Evolutionary conservation across 176 grass and related monocot species (phyloP).

Genomic region (sorghum (Sorghum bicolor)): DNA sequence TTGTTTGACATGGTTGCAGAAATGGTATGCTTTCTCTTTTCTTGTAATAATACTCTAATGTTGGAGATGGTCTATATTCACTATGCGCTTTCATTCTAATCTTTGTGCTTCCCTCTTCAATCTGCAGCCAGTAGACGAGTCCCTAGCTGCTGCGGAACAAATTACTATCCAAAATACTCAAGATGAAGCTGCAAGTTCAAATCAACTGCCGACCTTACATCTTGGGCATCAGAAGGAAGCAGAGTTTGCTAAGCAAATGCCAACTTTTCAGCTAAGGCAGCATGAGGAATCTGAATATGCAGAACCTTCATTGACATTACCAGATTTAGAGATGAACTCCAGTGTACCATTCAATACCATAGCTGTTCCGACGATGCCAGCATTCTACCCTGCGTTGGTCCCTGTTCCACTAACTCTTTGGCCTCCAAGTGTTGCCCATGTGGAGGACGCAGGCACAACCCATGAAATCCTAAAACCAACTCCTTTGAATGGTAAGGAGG

Average conservation of each 20-base stretch:
- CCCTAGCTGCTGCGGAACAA: slow-evolving; percentile 19
- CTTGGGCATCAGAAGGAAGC: slow-evolving; percentile 39
- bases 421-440: slow-evolving; percentile 39
- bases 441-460: slow-evolving; percentile 25
- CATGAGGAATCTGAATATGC: slow-evolving; percentile 39
- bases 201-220: slow-evolving; percentile 43
- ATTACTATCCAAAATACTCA: slow-evolving; percentile 25
- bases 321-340: slow-evolving; percentile 27
- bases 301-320: slow-evolving; percentile 12
- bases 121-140: slow-evolving; percentile 51
- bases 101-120: slow-evolving; percentile 7
- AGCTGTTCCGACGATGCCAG: slow-evolving; percentile 14
- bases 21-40: slow-evolving; percentile 40
- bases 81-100: neutral
- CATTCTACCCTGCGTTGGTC: slow-evolving; percentile 52
- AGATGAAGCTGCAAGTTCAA: slow-evolving; percentile 43
- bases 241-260: slow-evolving; percentile 33
- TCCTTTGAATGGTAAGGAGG: slow-evolving; percentile 53
- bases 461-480: slow-evolving; percentile 71
- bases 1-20: slow-evolving; percentile 89
- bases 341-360: slow-evolving; percentile 18
- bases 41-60: neutral
- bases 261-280: slow-evolving; percentile 40
- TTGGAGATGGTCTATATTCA: neutral
- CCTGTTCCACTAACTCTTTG: slow-evolving; percentile 46